A percentile compares a stretch with the other conserved stretches of the same genome.
phyloP scores from a whole-genome alignment of 495 filamentous ascomycete genomes.

The Trichoderma reesei region DNA sequence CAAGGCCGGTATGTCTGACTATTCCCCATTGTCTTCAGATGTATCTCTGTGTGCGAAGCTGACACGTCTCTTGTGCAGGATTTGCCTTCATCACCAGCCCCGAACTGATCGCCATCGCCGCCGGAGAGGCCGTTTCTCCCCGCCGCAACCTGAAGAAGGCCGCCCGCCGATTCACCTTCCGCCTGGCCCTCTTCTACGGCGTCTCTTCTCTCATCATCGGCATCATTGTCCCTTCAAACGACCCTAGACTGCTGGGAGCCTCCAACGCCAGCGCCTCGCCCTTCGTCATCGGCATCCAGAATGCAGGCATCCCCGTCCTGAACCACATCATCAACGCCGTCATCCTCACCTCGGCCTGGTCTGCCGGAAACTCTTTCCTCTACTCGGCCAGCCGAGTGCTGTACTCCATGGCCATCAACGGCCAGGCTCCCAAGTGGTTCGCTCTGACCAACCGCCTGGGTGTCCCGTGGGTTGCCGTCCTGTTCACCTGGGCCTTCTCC shows the following conservation, averaged over 20 bases:
- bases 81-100: constrained; percentile 43
- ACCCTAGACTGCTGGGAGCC: constrained; percentile 41
- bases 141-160: constrained; percentile 65
- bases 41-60: not conserved
- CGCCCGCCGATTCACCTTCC: constrained; percentile 58
- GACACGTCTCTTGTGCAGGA: constrained; percentile 14
- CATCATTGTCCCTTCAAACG: constrained; percentile 49
- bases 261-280: constrained; percentile 50
- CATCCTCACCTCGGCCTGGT: constrained; percentile 42
- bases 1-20: constrained; percentile 17
- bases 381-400: constrained; percentile 76
- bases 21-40: not conserved
- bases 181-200: constrained; percentile 66
- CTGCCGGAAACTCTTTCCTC: constrained; percentile 64
- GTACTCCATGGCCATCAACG: constrained; percentile 53
- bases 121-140: constrained; percentile 69
- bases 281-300: constrained; percentile 41
- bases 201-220: constrained; percentile 63
- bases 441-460: constrained; percentile 42
- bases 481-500: constrained; percentile 41
- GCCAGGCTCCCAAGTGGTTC: constrained; percentile 54
- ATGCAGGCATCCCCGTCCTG: constrained; percentile 33
- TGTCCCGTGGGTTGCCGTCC: constrained; percentile 54
- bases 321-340: constrained; percentile 41
- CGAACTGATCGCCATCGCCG: constrained; percentile 51